These are phyloP conservation scores for Forsythia suspensa DNA, from an alignment of 257 asterid genomes.

Conservation along the genomic window DNA sequence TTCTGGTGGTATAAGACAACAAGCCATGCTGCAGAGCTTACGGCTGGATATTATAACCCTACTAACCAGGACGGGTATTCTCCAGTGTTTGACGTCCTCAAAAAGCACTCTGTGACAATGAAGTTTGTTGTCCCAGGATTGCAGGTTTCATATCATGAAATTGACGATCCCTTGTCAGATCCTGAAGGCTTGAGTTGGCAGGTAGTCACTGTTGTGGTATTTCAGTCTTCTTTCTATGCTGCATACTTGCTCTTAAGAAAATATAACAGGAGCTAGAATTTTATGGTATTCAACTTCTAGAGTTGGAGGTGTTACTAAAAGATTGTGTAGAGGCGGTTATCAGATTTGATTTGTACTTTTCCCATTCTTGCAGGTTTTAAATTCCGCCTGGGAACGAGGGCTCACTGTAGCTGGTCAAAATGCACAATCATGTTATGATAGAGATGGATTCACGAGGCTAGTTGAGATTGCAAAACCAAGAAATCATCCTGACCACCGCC, in stretches of 20 bases:
- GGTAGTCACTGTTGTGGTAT: slow-evolving; percentile 33
- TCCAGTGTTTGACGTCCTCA: slow-evolving; percentile 50
- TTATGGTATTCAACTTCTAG: neutral
- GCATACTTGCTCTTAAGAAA: neutral
- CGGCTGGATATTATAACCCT: slow-evolving; percentile 69
- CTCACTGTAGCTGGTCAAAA: slow-evolving; percentile 64
- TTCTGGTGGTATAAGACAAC: slow-evolving; percentile 77
- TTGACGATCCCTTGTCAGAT: slow-evolving; percentile 54
- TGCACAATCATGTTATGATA: slow-evolving; percentile 46
- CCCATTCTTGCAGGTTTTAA: slow-evolving; percentile 46
- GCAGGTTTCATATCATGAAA: slow-evolving; percentile 41
- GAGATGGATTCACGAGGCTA: slow-evolving; percentile 54
- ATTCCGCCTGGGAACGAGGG: slow-evolving; percentile 64
- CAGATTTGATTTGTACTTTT: neutral
- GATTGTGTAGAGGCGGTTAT: neutral
- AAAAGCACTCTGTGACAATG: slow-evolving; percentile 45
- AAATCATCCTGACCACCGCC: slow-evolving; percentile 61
- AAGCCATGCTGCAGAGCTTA: slow-evolving; percentile 82
- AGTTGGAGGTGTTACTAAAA: neutral
- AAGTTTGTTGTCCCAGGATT: slow-evolving; percentile 46
- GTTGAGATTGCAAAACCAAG: slow-evolving; percentile 60
- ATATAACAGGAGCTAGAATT: neutral
- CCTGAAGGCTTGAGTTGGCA: slow-evolving; percentile 72
- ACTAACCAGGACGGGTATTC: slow-evolving; percentile 67
- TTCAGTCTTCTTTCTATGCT: neutral